Evolutionary conservation across 352 stramenopile species (phyloP), one percentile per base, ranked within the genome.

Genomic region (Phytophthora hybrid): DNA sequence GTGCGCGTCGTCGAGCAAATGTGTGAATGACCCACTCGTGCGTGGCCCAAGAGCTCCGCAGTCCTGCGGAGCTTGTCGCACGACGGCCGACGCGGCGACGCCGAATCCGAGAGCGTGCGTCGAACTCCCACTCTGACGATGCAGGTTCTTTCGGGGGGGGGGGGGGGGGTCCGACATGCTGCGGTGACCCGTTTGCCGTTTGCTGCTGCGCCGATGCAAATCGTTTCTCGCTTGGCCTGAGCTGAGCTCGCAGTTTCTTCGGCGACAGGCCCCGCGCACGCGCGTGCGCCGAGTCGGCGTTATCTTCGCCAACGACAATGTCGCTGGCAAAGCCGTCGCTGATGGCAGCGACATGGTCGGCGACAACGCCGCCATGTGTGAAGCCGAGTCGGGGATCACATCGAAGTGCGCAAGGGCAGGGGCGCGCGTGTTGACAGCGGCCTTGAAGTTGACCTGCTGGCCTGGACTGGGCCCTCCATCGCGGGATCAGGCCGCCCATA

Each of bases 41-140:
- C 8, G 57, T 13, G 14, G 34, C 34, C 34, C 9, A 41, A 13
- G 8, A 41, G 23, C 46, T 29, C 52, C 60, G 13, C 37, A 19
- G 19, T 21, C 11, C 34, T 39, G 56, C 34, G 46, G 14, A 14
- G 54, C 47, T 66, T 76, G 61, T 71, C 69, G 69, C 63, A 76
- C 63, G 52, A 47, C 13, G 26, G 58, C 63, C 57, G 52, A 68
- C 51, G 32, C 62, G 55, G 47, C 59, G 60, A 66, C 34, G 60
- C 54, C 44, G 46, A 34, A 70, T 70, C 71, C 65, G 23, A 23
- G 65, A 78, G 37, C 60, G 71, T 78, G 66, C 71, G 60, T 66
- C 65, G 70, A 77, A 77, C 52, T 69, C 63, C 70, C 63, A 73
- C 70, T 69, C 54, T 66, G 44, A 51, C 44, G 44, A n/a, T 21